Conservation (phyloP, 1,284 basidiomycete species). For the Ustilago trichophora region DNA sequence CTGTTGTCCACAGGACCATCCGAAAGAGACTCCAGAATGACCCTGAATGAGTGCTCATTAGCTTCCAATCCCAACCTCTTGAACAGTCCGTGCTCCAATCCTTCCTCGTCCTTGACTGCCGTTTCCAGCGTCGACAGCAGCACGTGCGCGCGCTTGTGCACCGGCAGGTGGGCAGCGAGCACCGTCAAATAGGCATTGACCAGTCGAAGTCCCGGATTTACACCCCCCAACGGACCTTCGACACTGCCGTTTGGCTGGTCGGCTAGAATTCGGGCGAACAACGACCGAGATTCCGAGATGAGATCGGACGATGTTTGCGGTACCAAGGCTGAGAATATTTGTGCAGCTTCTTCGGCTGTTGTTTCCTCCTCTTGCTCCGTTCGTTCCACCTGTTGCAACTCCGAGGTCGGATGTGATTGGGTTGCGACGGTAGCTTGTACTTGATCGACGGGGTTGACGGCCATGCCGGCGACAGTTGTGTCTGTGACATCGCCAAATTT, state of each 20-base stretch:
- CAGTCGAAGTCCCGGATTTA: conserved; percentile 74
- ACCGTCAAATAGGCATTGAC: conserved; percentile 85
- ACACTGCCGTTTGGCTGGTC: conserved; percentile 67
- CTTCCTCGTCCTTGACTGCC: no score
- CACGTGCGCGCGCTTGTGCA: not conserved
- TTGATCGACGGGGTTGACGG: no score
- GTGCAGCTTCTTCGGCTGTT: conserved; percentile 68
- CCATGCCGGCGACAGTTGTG: no score
- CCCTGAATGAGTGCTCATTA: conserved; percentile 50
- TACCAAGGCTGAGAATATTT: conserved; percentile 69
- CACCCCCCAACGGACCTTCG: conserved; percentile 72
- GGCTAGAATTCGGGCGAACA: conserved; percentile 77
- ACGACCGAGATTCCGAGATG: conserved; percentile 75
- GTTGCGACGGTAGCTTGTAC: no score
- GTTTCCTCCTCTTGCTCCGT: not conserved
- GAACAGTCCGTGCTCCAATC: conserved; percentile 41
- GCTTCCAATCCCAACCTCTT: conserved; percentile 27
- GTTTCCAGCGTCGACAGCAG: conserved; percentile 1
- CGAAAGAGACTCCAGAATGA: conserved; percentile 39
- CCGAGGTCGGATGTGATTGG: not conserved
- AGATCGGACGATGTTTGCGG: conserved; percentile 81
- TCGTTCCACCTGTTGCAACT: conserved; percentile 4
- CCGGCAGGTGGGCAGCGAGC: conserved; percentile 68
- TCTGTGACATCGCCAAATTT: no score
- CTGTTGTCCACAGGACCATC: not conserved